Base-by-base conservation (phyloP, 306 rosid species). In the Ziziphus jujuba region DNA sequence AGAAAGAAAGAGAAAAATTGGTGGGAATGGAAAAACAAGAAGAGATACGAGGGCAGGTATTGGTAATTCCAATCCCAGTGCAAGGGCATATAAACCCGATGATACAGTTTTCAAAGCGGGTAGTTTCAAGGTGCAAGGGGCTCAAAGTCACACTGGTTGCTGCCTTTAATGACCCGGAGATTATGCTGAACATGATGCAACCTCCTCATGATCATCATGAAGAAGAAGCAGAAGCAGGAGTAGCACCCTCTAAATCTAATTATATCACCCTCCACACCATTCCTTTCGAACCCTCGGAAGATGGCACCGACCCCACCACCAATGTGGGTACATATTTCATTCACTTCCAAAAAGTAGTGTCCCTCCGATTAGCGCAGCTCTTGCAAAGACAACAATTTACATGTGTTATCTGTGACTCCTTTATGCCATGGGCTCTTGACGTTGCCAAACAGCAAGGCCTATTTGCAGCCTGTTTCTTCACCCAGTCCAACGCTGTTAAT, bases 401-500 rank as follows among this genome's bases (percentile, higher is more conserved):
- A 1, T 56, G 57, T 34, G 49, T 75, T 9, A 24, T 80, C 5
- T 72, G 63, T 20, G 78, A 80, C 67, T 72, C 75, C 0, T 23
- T 34, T 1, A 66, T 72, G 74, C 81, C 75, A 11, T 72, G 75
- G 81, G 75, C 62, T 44, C 25, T 72, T 35, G 62, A 72, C 14
- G 56, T 76, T 6, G 79, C 84, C 8, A 48, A 34, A 56, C 36
- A 58, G 4, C 56, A 31, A 9, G 79, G 72, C 16, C 24, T 80
- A 3, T 50, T 35, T 5, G 71, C 60, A 53, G 84, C 75, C 17
- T 72, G 81, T 0, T 53, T 80, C 47, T 75, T 71, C 53, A 72
- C 84, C 6, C 77, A 71, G 33, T 56, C 72, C 0, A 56, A 68
- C 17, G 61, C 69, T 1, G 40, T 67, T 9, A 78, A 51, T 35